phyloP scores from a whole-genome alignment of 768 basidiomycete genomes.

The Termitomyces sp. region DNA sequence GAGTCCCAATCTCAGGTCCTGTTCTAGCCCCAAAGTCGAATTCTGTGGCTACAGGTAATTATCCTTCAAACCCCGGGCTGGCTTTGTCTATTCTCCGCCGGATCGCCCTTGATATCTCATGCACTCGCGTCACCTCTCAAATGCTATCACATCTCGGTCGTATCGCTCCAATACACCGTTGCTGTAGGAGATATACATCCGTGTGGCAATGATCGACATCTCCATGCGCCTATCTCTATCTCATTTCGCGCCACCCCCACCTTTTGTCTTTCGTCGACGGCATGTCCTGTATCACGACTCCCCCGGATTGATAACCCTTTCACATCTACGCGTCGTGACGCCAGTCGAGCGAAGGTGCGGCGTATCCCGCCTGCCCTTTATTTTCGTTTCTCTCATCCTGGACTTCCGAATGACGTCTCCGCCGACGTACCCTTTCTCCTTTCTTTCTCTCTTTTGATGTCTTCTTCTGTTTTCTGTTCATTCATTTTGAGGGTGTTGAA shows the following conservation, averaged over 20 bases:
- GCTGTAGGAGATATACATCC: not conserved
- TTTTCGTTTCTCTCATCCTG: too few species aligned
- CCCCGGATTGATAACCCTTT: not conserved
- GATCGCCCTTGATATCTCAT: not conserved
- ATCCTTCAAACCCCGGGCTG: not conserved
- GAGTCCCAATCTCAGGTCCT: constrained; percentile 4
- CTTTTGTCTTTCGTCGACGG: not conserved
- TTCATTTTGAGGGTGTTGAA: not conserved
- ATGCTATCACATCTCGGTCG: not conserved
- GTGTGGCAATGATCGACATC: not conserved
- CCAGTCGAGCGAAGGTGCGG: not conserved
- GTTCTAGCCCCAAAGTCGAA: constrained; percentile 83
- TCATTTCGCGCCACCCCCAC: not conserved
- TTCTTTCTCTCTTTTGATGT: not conserved
- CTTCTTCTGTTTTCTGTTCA: not conserved
- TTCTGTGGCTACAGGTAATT: constrained; percentile 95
- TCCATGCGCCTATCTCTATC: too few species aligned
- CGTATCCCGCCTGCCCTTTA: not conserved
- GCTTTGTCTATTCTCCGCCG: constrained; percentile 5
- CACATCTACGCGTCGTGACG: not conserved
- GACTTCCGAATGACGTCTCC: not conserved
- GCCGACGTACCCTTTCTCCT: not conserved
- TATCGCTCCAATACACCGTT: not conserved
- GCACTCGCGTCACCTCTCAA: not conserved
- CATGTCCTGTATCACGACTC: not conserved